Base-by-base conservation (phyloP, 306 rosid species). In the Pyrus betulifolia region DNA sequence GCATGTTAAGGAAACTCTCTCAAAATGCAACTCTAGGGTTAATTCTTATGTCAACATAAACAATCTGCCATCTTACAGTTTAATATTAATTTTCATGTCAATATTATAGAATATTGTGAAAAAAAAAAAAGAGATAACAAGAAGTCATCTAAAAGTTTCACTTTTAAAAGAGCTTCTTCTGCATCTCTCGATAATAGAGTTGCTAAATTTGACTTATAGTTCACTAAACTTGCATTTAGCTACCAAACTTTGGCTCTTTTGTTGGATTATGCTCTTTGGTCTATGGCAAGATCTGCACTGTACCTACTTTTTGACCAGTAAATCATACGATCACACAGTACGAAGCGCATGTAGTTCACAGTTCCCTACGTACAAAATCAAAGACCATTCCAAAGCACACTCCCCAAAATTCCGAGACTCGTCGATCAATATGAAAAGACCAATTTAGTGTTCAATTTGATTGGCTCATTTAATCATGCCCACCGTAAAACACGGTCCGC, bases 401-500 rank as follows among this genome's bases (percentile, higher is more conserved):
- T 81, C 46, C 60, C 81, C 11, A 21, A 67, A 44, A 45, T 77
- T 51, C 57, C 30, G 40, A 72, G 78, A 74, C 74, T 58, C 74
- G 61, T 57, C 25, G 52, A 45, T 22, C 23, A 62, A 45, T 21
- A 18, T 45, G 61, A 60, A 74, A 73, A 28, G 25, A 31, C 35
- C 74, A 10, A 5, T 11, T 17, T 25, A 35, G 63, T 74, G 40
- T n/a, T 14, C 38, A 5, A 28, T 57, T 57, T 22, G 11, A 62
- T 63, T 5, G 8, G 55, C 8, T 51, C 55, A 17, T 51, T 51
- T 17, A 18, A n/a, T 54, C 63, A 66, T 14, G 66, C 44, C 70
- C 71, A 13, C 70, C 80, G 6, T 13, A 54, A 74, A 74, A 70
- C 83, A 65, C 75, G 81, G 75, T 12, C 80, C 71, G 27, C 23